Evolutionary conservation across 148 eudicot species (phyloP).

Genomic region (Heliosperma pusillum): DNA sequence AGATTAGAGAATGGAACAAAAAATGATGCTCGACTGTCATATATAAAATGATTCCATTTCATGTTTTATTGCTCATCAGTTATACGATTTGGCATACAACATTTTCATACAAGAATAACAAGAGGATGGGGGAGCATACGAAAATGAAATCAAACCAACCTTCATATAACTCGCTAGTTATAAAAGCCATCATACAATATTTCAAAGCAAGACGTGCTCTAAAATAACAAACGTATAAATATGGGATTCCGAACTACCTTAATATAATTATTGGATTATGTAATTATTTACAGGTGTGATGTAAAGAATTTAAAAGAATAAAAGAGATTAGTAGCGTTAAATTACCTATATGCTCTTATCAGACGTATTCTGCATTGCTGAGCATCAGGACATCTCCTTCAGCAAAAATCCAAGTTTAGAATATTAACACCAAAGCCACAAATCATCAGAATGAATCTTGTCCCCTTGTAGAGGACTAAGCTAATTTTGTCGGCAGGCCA

Average conservation of each 20-base stretch:
- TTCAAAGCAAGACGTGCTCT: background rate
- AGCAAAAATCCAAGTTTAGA: background rate
- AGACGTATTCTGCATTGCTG: background rate
- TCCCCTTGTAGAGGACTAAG: constrained; percentile 1
- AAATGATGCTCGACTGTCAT: too few species aligned
- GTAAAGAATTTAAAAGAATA: constrained; percentile 6
- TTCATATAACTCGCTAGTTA: background rate
- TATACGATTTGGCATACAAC: too few species aligned
- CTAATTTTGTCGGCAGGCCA: constrained; percentile 64
- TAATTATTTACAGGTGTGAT: constrained; percentile 29
- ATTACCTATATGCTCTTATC: constrained; percentile 6
- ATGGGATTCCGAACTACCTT: constrained; percentile 10
- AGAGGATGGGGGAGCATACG: background rate
- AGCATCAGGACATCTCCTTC: background rate
- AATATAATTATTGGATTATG: background rate
- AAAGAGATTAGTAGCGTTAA: constrained; percentile 14
- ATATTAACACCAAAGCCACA: constrained; percentile 7
- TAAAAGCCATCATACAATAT: background rate
- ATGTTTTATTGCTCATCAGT: too few species aligned
- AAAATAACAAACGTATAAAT: background rate
- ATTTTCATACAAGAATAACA: too few species aligned
- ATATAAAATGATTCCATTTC: too few species aligned
- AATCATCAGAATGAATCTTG: too few species aligned
- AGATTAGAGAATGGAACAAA: too few species aligned
- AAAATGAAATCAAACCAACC: background rate